phyloP scores from a whole-genome alignment of 768 basidiomycete species.

The Suillus spraguei region DNA sequence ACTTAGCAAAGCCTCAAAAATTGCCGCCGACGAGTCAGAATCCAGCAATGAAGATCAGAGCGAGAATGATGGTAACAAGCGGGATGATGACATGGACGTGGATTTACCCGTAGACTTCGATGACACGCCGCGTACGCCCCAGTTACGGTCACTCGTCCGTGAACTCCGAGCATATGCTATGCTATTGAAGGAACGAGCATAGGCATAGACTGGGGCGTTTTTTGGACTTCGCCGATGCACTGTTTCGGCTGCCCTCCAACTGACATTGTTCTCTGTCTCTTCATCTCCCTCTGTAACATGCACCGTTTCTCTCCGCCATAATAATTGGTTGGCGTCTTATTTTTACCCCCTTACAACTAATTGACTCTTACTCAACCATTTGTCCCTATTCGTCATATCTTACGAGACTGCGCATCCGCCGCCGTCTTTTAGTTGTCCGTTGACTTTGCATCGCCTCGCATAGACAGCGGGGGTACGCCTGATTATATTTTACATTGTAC shows the following conservation, averaged over 20 bases:
- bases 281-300: neutral
- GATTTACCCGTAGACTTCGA: constrained; percentile 11
- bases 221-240: neutral
- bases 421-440: neutral
- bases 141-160: constrained; percentile 50
- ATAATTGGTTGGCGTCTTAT: neutral
- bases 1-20: neutral
- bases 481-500: neutral
- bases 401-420: neutral
- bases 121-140: constrained; percentile 28
- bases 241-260: neutral
- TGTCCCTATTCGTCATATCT: neutral
- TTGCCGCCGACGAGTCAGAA: neutral
- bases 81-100: constrained; percentile 19
- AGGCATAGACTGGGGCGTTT: neutral
- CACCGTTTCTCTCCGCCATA: neutral
- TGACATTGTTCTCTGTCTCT: neutral
- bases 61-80: neutral
- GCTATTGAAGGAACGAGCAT: constrained; percentile 25
- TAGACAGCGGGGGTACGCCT: neutral
- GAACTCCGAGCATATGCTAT: constrained; percentile 61
- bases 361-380: neutral
- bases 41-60: constrained; percentile 10
- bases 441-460: neutral
- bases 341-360: neutral